Conservation (phyloP, 345 rosid species). For the Rhodamnia argentea region DNA sequence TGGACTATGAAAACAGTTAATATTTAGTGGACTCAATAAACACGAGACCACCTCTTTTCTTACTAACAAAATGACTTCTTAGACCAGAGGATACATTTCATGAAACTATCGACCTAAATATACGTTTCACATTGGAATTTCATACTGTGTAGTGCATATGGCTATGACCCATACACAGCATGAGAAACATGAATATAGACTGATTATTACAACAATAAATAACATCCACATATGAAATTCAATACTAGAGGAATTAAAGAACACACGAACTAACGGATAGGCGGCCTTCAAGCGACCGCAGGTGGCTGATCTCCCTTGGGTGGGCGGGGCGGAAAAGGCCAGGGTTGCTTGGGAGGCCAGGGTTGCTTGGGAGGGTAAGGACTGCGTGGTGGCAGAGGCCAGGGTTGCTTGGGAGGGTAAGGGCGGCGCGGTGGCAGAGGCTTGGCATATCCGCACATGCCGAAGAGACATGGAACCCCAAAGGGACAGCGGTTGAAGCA, state of each 20-base stretch:
- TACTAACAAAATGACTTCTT: neutral
- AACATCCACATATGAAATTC: neutral
- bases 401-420: neutral
- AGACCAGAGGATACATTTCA: neutral
- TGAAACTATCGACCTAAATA: neutral
- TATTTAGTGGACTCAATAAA: neutral
- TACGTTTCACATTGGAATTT: too few relatives aligned
- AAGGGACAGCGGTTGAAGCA: constrained; percentile 36
- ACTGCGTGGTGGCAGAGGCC: neutral
- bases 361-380: constrained; percentile 5
- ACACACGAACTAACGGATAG: neutral
- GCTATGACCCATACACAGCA: neutral
- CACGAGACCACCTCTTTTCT: neutral
- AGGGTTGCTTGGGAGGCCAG: neutral
- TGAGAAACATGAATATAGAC: neutral
- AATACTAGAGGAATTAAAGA: neutral
- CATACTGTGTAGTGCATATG: neutral
- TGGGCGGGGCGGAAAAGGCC: neutral
- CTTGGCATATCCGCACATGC: constrained; percentile 50
- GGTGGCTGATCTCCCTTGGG: neutral
- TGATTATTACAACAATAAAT: neutral
- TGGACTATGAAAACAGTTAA: neutral
- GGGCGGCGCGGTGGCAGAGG: constrained; percentile 8
- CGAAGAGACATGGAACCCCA: constrained; percentile 20
- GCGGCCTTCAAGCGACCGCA: neutral